A percentile compares a stretch with the other conserved stretches of the same genome.
phyloP scores from a whole-genome alignment of 2,329 filamentous ascomycete species.

The Talaromyces rugulosus region DNA sequence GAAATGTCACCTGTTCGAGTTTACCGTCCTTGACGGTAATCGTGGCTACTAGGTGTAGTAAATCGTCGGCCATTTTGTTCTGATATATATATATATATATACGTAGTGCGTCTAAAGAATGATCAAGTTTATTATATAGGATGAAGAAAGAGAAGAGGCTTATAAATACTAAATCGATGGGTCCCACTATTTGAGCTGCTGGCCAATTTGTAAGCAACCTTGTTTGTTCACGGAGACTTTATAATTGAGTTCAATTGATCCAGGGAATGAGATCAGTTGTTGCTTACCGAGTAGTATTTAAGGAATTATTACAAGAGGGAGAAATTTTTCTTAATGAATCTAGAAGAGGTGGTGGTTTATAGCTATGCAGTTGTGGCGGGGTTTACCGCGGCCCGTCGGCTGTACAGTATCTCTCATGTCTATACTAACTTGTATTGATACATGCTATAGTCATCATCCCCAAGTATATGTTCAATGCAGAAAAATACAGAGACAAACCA shows the following conservation, averaged over 20 bases:
- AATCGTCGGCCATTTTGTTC: not conserved
- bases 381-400: not conserved
- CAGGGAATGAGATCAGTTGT: too few relatives aligned
- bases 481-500: not conserved
- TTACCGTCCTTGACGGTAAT: constrained; percentile 5
- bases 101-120: not conserved
- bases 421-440: too few relatives aligned
- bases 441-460: too few relatives aligned
- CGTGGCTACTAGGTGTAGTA: constrained; percentile 1
- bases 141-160: not conserved
- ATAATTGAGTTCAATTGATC: too few relatives aligned
- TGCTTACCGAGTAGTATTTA: too few relatives aligned
- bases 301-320: too few relatives aligned
- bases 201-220: not conserved
- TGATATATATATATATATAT: not conserved
- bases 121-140: not conserved
- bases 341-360: not conserved
- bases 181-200: not conserved
- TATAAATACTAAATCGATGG: too few relatives aligned
- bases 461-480: too few relatives aligned
- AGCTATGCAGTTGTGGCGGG: not conserved
- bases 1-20: not conserved
- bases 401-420: not conserved
- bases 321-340: too few relatives aligned
- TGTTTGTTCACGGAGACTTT: too few relatives aligned